Percentiles rank a stretch among this genome's conserved stretches.
Conservation (phyloP, 2,329 filamentous ascomycete species). For the Diaporthe capsici region DNA sequence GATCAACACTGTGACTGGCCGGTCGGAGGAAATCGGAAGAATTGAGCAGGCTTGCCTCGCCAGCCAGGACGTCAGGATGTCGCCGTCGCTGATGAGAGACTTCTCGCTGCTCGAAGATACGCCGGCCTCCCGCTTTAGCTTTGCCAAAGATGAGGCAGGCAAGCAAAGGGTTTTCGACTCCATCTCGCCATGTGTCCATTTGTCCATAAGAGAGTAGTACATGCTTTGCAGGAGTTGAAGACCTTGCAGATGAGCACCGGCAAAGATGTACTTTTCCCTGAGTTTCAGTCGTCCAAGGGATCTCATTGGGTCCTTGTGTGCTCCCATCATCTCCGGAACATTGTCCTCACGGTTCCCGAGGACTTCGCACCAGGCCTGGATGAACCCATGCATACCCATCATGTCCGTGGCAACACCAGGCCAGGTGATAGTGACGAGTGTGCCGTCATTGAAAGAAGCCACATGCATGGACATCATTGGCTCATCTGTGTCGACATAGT, state of each 20-base stretch:
- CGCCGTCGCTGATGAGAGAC: not conserved
- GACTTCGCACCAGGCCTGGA: slow-evolving; percentile 14
- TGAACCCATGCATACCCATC: slow-evolving; percentile 25
- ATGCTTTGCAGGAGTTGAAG: slow-evolving; percentile 8
- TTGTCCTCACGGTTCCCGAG: slow-evolving; percentile 7
- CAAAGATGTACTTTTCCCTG: slow-evolving; percentile 5
- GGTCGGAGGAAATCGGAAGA: slow-evolving; percentile 6
- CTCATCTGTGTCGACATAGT: slow-evolving; percentile 1
- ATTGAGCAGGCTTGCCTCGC: slow-evolving; percentile 23
- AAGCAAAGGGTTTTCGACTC: not conserved
- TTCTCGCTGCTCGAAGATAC: slow-evolving; percentile 1
- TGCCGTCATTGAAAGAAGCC: slow-evolving; percentile 17
- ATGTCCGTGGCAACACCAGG: slow-evolving; percentile 6
- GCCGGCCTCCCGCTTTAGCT: slow-evolving; percentile 1
- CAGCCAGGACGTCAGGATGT: not conserved
- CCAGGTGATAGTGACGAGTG: slow-evolving; percentile 11
- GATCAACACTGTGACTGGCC: not conserved
- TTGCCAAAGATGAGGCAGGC: not conserved
- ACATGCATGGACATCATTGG: slow-evolving; percentile 23
- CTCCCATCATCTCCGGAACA: not conserved
- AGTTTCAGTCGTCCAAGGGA: not conserved
- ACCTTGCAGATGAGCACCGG: slow-evolving; percentile 11
- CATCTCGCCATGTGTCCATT: slow-evolving; percentile 20
- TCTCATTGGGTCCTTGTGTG: slow-evolving; percentile 20
- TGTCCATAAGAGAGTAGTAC: slow-evolving; percentile 3